phyloP scores from a whole-genome alignment of 306 rosid genomes.

The Datisca glomerata region DNA sequence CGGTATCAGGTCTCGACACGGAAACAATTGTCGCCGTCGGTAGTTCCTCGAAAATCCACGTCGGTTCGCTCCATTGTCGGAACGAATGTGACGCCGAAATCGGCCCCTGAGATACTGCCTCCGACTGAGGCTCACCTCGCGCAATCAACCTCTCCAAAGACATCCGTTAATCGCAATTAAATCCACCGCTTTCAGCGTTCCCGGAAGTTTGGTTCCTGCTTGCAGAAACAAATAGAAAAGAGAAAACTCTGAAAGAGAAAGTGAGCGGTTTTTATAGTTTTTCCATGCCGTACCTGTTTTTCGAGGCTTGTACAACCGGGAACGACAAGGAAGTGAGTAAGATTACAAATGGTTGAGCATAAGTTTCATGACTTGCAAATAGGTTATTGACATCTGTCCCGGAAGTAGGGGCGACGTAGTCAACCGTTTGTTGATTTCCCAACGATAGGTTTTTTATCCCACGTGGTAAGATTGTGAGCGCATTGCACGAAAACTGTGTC shows the following conservation, averaged over 20 bases:
- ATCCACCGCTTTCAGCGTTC: not conserved
- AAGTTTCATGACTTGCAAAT: too few species aligned
- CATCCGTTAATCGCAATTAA: slow-evolving; percentile 17
- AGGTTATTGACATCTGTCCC: too few species aligned
- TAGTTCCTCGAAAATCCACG: slow-evolving; percentile 53
- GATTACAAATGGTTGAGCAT: not conserved
- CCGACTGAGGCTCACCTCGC: slow-evolving; percentile 18
- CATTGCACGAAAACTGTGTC: too few species aligned
- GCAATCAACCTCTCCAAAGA: slow-evolving; percentile 49
- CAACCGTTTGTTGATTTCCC: too few species aligned
- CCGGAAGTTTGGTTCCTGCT: slow-evolving; percentile 3
- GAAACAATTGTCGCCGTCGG: slow-evolving; percentile 55
- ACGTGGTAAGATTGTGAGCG: too few species aligned
- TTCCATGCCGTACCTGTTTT: not conserved
- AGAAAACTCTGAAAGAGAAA: not conserved
- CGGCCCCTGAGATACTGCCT: slow-evolving; percentile 10
- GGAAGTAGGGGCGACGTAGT: too few species aligned
- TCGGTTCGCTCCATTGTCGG: slow-evolving; percentile 28
- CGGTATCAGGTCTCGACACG: slow-evolving; percentile 70
- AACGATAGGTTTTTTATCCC: too few species aligned
- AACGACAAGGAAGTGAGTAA: not conserved
- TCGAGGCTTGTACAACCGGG: not conserved
- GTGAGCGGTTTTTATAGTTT: slow-evolving; percentile 25
- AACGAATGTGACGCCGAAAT: slow-evolving; percentile 13
- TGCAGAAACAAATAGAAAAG: not conserved